Percentiles rank a stretch among this genome's conserved stretches.
Evolutionary conservation across 2,329 filamentous ascomycete species (phyloP).

Genomic region (Paecilomyces formosus): DNA sequence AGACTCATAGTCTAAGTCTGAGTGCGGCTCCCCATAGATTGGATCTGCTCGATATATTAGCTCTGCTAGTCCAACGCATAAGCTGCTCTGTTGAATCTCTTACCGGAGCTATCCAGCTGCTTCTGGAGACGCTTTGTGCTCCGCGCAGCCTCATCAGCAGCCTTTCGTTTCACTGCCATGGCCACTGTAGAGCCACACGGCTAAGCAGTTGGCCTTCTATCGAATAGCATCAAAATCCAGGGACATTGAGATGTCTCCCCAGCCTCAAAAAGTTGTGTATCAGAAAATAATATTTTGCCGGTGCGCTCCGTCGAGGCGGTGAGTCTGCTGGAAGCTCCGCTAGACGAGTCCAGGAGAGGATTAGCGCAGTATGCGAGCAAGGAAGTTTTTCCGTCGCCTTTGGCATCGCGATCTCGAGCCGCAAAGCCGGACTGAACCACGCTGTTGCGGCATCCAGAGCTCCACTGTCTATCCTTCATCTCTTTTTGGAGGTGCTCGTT

Average conservation of each 20-base stretch:
- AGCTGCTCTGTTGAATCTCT: constrained; percentile 7
- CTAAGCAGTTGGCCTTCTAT: background rate
- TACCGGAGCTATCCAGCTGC: constrained; percentile 22
- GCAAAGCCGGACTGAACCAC: constrained; percentile 3
- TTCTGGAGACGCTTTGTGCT: constrained; percentile 26
- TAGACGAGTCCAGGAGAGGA: constrained; percentile 10
- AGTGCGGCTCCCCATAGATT: constrained; percentile 24
- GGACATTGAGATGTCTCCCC: constrained; percentile 1
- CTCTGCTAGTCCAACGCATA: constrained; percentile 30
- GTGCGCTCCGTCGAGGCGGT: constrained; percentile 19
- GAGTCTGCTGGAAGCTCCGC: constrained; percentile 2
- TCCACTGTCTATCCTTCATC: constrained; percentile 6
- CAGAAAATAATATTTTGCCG: constrained; percentile 26
- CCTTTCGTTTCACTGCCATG: constrained; percentile 32
- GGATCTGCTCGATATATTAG: constrained; percentile 30
- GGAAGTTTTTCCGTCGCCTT: constrained; percentile 29
- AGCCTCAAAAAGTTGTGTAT: constrained; percentile 1
- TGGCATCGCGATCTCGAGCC: constrained; percentile 15
- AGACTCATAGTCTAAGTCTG: constrained; percentile 25
- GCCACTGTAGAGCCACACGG: constrained; percentile 2
- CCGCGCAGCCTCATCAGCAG: constrained; percentile 15
- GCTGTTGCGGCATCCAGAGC: constrained; percentile 2
- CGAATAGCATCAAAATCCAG: constrained; percentile 1
- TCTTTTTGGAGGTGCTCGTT: background rate
- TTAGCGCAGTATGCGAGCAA: constrained; percentile 14